Base-by-base conservation (phyloP, 306 rosid genomes). In the Chamaecrista fasciculata region DNA sequence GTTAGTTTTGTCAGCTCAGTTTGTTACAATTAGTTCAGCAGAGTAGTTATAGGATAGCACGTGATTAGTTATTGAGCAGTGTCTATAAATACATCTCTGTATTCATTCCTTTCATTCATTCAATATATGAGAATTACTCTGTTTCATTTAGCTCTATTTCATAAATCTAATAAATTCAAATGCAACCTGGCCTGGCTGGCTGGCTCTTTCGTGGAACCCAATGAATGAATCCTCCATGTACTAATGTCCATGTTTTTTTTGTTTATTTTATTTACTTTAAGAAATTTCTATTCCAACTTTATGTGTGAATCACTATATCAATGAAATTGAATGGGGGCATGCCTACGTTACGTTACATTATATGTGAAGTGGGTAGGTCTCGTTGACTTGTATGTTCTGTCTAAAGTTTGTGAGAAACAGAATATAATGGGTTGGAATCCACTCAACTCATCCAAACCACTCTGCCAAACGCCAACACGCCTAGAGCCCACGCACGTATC, bases 271-370 rank as follows among this genome's bases (percentile, higher is more conserved):
- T n/a, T 15, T 29, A n/a, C n/a, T 57, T 29, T 57, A 6, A 5
- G 8, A 12, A 6, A n/a, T 15, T 1, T n/a, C 62, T 33, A 20
- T 58, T 31, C 4, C 44, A 31, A 58, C 64, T 16, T 16, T 58
- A 31, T 31, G 64, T 20, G 9, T 58, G 64, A 57, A 58, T 33
- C 64, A 58, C 64, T 25, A 58, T 43, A 16, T n/a, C n/a, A n/a
- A n/a, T n/a, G n/a, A n/a, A n/a, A n/a, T n/a, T 16, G 64, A 58
- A 9, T 33, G 63, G 26, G 40, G 44, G 16, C 65, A 40, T 59
- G 40, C 9, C 37, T 59, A 59, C 43, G 46, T 33, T 33, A 16
- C 6, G 6, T 31, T 2, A 2, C 36, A 31, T 6, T n/a, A 33
- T 4, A 33, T 37, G 5, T 23, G 28, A 9, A 18, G 25, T 18